Evolutionary conservation across 345 rosid genomes (phyloP).

Genomic region (Acer negundo): DNA sequence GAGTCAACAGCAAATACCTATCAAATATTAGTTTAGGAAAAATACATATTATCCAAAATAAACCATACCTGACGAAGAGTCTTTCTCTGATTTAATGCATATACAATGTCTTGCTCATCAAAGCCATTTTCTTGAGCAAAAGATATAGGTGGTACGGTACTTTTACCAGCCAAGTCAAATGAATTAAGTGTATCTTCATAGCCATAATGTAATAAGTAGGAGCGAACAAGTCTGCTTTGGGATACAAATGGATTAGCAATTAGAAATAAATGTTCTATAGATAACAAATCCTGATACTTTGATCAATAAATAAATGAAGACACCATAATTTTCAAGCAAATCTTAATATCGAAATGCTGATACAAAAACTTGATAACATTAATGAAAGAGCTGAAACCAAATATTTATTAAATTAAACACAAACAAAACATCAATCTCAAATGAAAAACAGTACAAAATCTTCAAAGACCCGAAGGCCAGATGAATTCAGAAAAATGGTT

Average conservation of each 20-base stretch:
- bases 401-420: not conserved
- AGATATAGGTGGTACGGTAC: slow-evolving; percentile 65
- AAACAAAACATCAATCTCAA: not conserved
- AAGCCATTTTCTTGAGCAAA: slow-evolving; percentile 63
- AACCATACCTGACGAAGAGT: slow-evolving; percentile 75
- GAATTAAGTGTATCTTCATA: slow-evolving; percentile 90
- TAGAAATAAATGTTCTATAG: not conserved
- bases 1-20: slow-evolving; percentile 18
- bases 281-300: not conserved
- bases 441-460: not conserved
- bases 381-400: not conserved
- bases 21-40: not conserved
- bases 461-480: not conserved
- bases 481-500: not conserved
- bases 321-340: not conserved
- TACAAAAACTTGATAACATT: not conserved
- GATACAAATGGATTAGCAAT: slow-evolving; percentile 10
- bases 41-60: not conserved
- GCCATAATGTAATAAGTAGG: slow-evolving; percentile 90
- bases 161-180: slow-evolving; percentile 78
- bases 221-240: slow-evolving; percentile 74
- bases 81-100: slow-evolving; percentile 77
- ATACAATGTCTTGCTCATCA: slow-evolving; percentile 57
- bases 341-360: not conserved
- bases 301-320: not conserved